Conservation (phyloP, 2,329 filamentous ascomycete genomes). For the Apiospora sp. region DNA sequence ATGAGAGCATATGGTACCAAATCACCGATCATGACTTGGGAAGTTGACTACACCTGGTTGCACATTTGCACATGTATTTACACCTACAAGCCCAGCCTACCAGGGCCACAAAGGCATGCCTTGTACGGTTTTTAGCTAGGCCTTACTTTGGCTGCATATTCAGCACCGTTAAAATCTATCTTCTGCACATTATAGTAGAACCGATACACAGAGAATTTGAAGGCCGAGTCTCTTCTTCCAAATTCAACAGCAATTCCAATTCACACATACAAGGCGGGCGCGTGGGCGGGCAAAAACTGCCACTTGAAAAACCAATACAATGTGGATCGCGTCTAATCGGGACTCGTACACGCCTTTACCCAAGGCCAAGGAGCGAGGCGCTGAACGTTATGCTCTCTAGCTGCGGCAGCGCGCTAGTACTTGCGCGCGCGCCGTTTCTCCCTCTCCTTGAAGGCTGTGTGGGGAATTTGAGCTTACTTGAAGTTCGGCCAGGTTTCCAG, state of each 20-base stretch:
- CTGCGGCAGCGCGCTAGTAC: constrained; percentile 11
- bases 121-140: background rate
- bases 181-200: background rate
- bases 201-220: too few relatives aligned
- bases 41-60: background rate
- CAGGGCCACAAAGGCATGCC: background rate
- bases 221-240: background rate
- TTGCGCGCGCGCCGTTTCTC: constrained; percentile 3
- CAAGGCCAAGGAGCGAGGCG: constrained; percentile 1
- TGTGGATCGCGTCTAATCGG: background rate
- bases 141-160: background rate
- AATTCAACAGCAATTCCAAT: background rate
- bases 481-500: background rate
- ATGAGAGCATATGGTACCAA: background rate
- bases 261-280: background rate
- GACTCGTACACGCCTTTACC: background rate
- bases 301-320: background rate
- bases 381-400: background rate
- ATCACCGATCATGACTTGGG: background rate
- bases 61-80: background rate
- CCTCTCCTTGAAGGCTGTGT: background rate
- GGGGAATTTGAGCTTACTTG: background rate
- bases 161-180: background rate
- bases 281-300: too few relatives aligned
- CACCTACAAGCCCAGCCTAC: background rate